A percentile compares a stretch with the other conserved stretches of the same genome.
phyloP scores from a whole-genome alignment of 768 basidiomycete genomes.

The Thelephora aurantiotincta region DNA sequence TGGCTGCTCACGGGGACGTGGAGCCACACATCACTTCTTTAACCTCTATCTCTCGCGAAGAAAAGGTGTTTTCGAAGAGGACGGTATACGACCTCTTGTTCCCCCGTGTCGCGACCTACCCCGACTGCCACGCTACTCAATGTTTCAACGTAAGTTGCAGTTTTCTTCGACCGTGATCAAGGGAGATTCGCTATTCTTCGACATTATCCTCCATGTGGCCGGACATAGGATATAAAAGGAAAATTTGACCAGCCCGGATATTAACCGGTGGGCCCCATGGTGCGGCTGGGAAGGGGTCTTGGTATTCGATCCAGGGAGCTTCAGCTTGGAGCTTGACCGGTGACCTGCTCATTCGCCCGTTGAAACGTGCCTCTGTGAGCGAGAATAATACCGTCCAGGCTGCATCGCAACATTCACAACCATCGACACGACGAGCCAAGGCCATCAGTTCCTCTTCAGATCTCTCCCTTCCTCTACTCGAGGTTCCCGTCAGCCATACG shows the following conservation, averaged over 20 bases:
- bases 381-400: neutral
- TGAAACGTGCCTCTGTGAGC: slow-evolving; percentile 9
- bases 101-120: slow-evolving; percentile 53
- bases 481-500: slow-evolving; percentile 10
- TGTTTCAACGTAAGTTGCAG: slow-evolving; percentile 34
- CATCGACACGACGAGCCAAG: neutral
- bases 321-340: too few species aligned
- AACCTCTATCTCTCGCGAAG: neutral
- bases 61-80: slow-evolving; percentile 37
- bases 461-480: too few species aligned
- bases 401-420: neutral
- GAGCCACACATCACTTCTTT: neutral
- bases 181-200: slow-evolving; percentile 39
- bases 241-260: too few species aligned
- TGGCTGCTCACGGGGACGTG: neutral
- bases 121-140: slow-evolving; percentile 42
- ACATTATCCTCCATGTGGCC: slow-evolving; percentile 53
- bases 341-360: slow-evolving; percentile 30
- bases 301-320: slow-evolving; percentile 48
- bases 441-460: neutral
- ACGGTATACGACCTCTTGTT: slow-evolving; percentile 56
- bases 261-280: too few species aligned
- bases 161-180: slow-evolving; percentile 22
- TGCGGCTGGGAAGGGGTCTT: too few species aligned
- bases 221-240: too few species aligned